Base-by-base conservation (phyloP, 2,329 filamentous ascomycete species). In the Zalaria sp. region DNA sequence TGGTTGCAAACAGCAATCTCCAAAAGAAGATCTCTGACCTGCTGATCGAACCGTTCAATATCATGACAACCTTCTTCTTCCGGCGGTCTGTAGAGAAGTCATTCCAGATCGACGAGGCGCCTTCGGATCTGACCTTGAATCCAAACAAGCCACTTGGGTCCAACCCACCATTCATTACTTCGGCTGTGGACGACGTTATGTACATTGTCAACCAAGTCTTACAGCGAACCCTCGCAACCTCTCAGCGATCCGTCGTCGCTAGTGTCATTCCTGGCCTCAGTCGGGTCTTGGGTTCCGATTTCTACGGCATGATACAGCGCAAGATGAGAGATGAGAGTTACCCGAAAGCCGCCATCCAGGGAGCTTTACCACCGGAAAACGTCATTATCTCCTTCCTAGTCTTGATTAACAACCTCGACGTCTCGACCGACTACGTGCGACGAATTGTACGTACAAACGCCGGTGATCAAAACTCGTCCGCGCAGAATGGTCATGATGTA, bases 311-410 rank as follows among this genome's bases (percentile, higher is more conserved):
- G 87, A 80, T 94, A 34, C 89, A 96, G 60, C 81, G 89, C 44
- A 94, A 93, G 63, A 96, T 98, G 91, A 79, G 87, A 36, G 87
- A 96, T 57, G 91, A 98, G 60, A 83, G 81, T 47, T 96, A 95
- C 56, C 91, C 89, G 0, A 85, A 82, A 54, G 71, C 85, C 2
- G 66, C 77, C 0, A 75, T 88, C 1, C 80, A 86, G 58, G 87
- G 87, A 34, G 82, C 79, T 1, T 72, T 88, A 36, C 89, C 89
- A 1, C 85, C 88, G 0, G 91, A 98, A 59, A 79, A 87, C 52
- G 85, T 81, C 51, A 83, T 95, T 49, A 76, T 96, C 40, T 72
- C 83, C 3, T 98, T 98, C 59, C 77, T 95, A 10, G 81, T 96
- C 25, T 73, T 95, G 37, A 86, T 95, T 61, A 98, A 98, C 70